Evolutionary conservation across 139 green algal genomes (phyloP).

Genomic region (Mesotaenium endlicherianum): DNA sequence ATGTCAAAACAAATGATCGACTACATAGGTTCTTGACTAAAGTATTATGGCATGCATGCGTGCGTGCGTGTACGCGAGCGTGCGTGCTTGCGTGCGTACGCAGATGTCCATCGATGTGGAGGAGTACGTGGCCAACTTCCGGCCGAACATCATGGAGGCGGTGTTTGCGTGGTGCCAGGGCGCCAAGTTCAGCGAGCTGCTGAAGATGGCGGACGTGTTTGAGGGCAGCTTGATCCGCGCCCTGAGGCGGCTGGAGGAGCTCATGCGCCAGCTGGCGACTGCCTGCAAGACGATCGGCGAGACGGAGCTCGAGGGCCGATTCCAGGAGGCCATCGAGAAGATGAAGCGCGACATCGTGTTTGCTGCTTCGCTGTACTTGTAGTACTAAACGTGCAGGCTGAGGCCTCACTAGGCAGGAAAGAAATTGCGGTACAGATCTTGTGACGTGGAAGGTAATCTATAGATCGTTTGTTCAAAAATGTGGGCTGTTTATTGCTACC

Average conservation of each 20-base stretch:
- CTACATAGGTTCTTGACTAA: too few species aligned
- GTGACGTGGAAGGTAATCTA: too few species aligned
- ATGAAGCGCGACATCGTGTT: conserved; percentile 93
- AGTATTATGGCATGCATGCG: too few species aligned
- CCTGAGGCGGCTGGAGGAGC: conserved; percentile 83
- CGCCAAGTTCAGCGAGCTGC: conserved; percentile 57
- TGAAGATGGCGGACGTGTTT: conserved; percentile 78
- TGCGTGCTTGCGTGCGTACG: too few species aligned
- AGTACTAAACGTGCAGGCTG: too few species aligned
- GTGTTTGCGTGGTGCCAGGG: conserved; percentile 74
- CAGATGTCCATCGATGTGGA: conserved; percentile 61
- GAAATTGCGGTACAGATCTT: too few species aligned
- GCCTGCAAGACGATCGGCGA: conserved; percentile 77
- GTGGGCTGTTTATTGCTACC: too few species aligned
- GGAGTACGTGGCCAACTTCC: conserved; percentile 74
- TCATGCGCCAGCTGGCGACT: conserved; percentile 79
- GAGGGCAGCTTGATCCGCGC: conserved; percentile 88
- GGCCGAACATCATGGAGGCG: conserved; percentile 74
- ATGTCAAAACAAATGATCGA: too few species aligned
- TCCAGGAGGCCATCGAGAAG: conserved; percentile 66
- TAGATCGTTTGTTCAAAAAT: too few species aligned
- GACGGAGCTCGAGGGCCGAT: conserved; percentile 66
- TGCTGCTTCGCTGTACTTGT: conserved; percentile 89
- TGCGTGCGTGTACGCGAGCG: too few species aligned
- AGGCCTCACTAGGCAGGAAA: too few species aligned